Base-by-base conservation (phyloP, 75 land plant species). In the Pseudotsuga menziesii region DNA sequence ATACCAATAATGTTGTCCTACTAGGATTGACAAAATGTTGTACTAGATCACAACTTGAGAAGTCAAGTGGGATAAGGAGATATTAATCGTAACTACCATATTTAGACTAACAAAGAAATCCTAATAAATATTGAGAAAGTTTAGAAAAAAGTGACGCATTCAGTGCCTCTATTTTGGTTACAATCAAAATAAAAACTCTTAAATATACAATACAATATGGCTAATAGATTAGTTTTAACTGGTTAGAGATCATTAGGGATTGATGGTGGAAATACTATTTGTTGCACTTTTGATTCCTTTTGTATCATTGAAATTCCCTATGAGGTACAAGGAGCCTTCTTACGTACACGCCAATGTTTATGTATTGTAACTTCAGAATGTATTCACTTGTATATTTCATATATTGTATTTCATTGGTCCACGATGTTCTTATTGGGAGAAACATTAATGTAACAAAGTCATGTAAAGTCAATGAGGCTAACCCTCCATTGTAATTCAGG, bases 281-380 rank as follows among this genome's bases (percentile, higher is more conserved):
- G 90, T 54, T 90, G 88, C 57, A 86, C 98, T 69, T 81, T 76
- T 32, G 77, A 70, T 58, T 82, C 87, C 76, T 83, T 94, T 74
- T 92, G 78, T 76, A 89, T 87, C 78, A 82, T 78, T 86, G 88
- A 89, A 48, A 97, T 83, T 76, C 94, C 99, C 79, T 75, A 78
- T 9, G 80, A 86, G 29, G 95, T 94, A 72, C 93, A 92, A 63
- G 99, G 99, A 72, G 95, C 98, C 70, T 94, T 97, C 76, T 85
- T 90, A 29, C 99, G 84, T 25, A 94, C 82, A 25, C 99, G 91
- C n/a, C n/a, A n/a, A n/a, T n/a, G n/a, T n/a, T n/a, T n/a, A n/a
- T n/a, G n/a, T n/a, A n/a, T n/a, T n/a, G n/a, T n/a, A n/a, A n/a
- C n/a, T n/a, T n/a, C n/a, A n/a, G n/a, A n/a, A n/a, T n/a, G n/a